Base-by-base conservation (phyloP, 2,329 filamentous ascomycete species). In the Ambrosiella beaveri region DNA sequence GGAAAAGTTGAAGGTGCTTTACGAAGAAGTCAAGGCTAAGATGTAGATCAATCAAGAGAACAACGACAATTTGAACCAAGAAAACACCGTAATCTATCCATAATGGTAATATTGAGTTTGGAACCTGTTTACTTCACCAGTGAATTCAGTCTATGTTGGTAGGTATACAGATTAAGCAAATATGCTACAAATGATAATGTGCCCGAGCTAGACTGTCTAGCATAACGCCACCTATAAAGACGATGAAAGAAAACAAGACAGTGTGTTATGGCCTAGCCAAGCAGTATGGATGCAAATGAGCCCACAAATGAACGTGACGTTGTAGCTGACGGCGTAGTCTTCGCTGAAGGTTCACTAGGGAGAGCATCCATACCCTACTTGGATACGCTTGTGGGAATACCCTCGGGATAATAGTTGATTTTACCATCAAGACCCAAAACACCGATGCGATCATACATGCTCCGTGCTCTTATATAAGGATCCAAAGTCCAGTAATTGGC, bases 401-500 rank as follows among this genome's bases (percentile, higher is more conserved):
- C 50, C 7, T 19, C 27, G 4, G 73, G 69, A 65, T 94, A 93
- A 69, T 87, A 90, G 40, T 86, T 73, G 49, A 91, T 71, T 65
- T 76, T 76, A 1, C 89, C 90, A 9, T 75, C 81, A 0, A 75
- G 71, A 61, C 79, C 72, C 51, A 97, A 75, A 61, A 93, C 73
- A 0, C 89, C 87, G 11, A 76, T 77, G 61, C 93, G 80, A 68
- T 98, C 93, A 65, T 95, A 96, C 61, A 88, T 71, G n/a, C 83
- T 86, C 65, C 84, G 78, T 11, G 90, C 88, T 44, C 93, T 77
- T 37, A 97, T 68, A 68, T 91, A 95, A 0, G 88, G 88, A 71
- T 98, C 93, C 56, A 96, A 70, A 44, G 77, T 76, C 91, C 93
- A 98, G 72, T 97, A 98, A 64, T 86, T 86, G 53, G 77, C 75